Base-by-base conservation (phyloP, 2,329 filamentous ascomycete species). In the Aspergillus aculeatus region DNA sequence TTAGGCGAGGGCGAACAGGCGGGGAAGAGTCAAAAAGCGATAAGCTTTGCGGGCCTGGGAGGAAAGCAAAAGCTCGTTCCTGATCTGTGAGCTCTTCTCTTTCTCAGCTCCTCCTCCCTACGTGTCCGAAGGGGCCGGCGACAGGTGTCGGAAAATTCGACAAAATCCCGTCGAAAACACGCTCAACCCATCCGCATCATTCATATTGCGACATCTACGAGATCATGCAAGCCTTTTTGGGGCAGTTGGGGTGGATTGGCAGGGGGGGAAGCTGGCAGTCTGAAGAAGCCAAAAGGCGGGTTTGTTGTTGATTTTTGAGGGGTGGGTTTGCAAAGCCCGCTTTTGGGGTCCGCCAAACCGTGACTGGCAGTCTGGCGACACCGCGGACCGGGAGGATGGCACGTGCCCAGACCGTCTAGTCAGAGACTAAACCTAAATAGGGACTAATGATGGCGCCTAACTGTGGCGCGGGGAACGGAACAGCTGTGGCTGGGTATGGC, bases 1-100 rank as follows among this genome's bases (percentile, higher is more conserved):
- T 58, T 57, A 58, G 60, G 52, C 57, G 62, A 61, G 38, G 56
- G 52, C 60, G 59, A 66, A 67, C 60, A 64, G 57, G 65, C 66
- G 65, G 69, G 68, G 67, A 63, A 61, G 66, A 73, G 64, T 64
- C 65, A 68, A 73, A 70, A 54, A 66, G 53, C 66, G 67, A 71
- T 72, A 71, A 73, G 70, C 70, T 73, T 73, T 59, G 65, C 67
- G 62, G 63, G 60, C 47, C 57, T 57, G 57, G 57, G 52, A 44
- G 31, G 53, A 47, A 52, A 32, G 21, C 21, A 31, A 52, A 51
- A 50, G 48, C 48, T 50, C 24, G 48, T 50, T 24, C 48, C 48
- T 50, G 48, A 50, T 50, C 48, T 14, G 16, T 47, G 51, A 31
- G 31, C 5, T 23, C 32, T 21, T 54, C 51, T 47, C 21, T 35